Evolutionary conservation across 257 asterid genomes (phyloP).

Genomic region (Solanum microdontum): DNA sequence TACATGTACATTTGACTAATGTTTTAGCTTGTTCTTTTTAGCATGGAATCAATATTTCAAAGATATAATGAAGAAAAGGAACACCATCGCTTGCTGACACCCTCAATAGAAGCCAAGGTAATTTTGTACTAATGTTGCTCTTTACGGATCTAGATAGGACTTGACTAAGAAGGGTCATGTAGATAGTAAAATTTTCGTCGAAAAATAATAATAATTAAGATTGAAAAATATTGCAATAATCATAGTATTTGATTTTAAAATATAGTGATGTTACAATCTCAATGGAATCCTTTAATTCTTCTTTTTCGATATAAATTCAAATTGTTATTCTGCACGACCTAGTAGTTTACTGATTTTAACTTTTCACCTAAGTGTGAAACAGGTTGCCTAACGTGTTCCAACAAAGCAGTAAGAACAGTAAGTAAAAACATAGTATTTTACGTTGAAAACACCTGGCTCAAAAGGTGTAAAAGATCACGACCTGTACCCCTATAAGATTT

Average conservation of each 20-base stretch:
- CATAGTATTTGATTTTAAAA: not conserved
- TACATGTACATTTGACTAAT: not conserved
- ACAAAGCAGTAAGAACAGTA: not conserved
- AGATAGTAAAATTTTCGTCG: too few relatives aligned
- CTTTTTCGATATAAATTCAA: not conserved
- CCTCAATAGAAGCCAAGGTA: not conserved
- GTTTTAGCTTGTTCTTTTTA: not conserved
- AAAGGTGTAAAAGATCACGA: not conserved
- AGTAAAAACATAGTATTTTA: too few relatives aligned
- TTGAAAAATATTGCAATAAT: not conserved
- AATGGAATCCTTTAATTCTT: not conserved
- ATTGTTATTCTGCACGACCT: not conserved
- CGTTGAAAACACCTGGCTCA: not conserved
- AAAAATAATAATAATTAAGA: too few relatives aligned
- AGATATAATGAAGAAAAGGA: not conserved
- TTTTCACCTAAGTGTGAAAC: not conserved
- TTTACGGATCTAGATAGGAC: not conserved
- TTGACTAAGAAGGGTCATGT: not conserved
- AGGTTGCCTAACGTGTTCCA: not conserved
- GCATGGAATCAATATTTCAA: not conserved
- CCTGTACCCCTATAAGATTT: not conserved
- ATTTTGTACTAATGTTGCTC: not conserved
- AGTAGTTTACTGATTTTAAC: too few relatives aligned
- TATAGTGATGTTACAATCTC: not conserved
- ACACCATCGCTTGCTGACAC: not conserved